These are phyloP conservation scores for Adiantum capillusveneris DNA, from an alignment of 75 land plant genomes.

Conservation along the genomic window DNA sequence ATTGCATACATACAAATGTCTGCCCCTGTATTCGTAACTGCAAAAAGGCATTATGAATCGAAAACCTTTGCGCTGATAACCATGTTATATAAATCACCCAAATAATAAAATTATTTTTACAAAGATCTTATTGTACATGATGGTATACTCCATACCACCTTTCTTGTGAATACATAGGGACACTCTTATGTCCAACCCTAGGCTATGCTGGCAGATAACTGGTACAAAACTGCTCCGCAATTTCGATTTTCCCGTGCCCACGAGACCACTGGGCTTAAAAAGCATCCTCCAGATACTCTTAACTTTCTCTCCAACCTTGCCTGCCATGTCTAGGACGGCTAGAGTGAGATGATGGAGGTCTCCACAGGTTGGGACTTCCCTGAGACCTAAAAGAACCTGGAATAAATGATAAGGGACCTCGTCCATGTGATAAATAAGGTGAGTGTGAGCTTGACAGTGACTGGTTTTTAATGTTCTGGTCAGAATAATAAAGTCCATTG, in stretches of 20 bases:
- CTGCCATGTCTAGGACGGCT: background rate
- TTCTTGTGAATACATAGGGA: background rate
- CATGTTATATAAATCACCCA: background rate
- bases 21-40: too few species aligned
- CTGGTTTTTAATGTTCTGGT: background rate
- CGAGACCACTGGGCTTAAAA: background rate
- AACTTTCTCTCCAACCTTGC: background rate
- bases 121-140: constrained; percentile 2
- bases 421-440: background rate
- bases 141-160: background rate
- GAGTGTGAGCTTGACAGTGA: background rate
- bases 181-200: constrained; percentile 1
- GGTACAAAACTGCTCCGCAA: background rate
- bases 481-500: background rate
- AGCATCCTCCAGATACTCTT: too few species aligned
- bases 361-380: background rate
- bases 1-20: too few species aligned
- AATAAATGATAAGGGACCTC: background rate
- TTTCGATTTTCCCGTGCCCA: background rate
- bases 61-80: too few species aligned
- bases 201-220: background rate
- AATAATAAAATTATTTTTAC: background rate
- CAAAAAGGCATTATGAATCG: too few species aligned
- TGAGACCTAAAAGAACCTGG: background rate
- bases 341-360: background rate